Conservation (phyloP, 2,329 filamentous ascomycete genomes). For the Monosporascus sp. region DNA sequence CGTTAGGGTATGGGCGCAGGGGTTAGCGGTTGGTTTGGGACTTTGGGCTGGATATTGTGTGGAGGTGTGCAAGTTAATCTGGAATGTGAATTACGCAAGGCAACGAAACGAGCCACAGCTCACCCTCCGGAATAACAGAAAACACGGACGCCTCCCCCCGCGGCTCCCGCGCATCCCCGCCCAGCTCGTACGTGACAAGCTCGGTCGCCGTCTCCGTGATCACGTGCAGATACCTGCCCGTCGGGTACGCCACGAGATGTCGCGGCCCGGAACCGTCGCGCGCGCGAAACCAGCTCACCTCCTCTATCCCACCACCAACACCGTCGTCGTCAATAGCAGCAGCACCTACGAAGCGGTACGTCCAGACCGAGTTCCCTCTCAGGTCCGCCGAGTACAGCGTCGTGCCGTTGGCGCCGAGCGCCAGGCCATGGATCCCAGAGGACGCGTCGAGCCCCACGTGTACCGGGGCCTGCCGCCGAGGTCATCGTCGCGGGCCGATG, state of each 20-base stretch:
- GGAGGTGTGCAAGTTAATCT: too few relatives aligned
- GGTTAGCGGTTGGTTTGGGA: too few relatives aligned
- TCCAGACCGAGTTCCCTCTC: slow-evolving; percentile 15
- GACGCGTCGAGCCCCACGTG: slow-evolving; percentile 7
- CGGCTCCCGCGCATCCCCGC: slow-evolving; percentile 2
- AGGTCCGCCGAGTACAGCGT: slow-evolving; percentile 17
- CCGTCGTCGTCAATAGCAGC: not conserved
- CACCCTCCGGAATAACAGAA: slow-evolving; percentile 10
- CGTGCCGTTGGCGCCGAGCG: slow-evolving; percentile 1
- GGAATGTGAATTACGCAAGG: not conserved
- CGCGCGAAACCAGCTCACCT: not conserved
- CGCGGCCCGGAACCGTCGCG: slow-evolving; percentile 7
- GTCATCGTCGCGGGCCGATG: too few relatives aligned
- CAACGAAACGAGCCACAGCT: not conserved
- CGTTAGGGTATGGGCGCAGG: too few relatives aligned
- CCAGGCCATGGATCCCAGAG: slow-evolving; percentile 16
- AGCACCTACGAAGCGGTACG: slow-evolving; percentile 5
- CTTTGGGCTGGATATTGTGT: too few relatives aligned
- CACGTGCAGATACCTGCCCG: slow-evolving; percentile 11
- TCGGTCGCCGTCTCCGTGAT: slow-evolving; percentile 13
- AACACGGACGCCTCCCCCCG: not conserved
- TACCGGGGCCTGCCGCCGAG: too few relatives aligned
- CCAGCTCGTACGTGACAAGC: slow-evolving; percentile 6
- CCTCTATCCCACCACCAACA: not conserved
- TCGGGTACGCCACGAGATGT: slow-evolving; percentile 10